Base-by-base conservation (phyloP, 352 stramenopile species). In the Peronospora destructor region DNA sequence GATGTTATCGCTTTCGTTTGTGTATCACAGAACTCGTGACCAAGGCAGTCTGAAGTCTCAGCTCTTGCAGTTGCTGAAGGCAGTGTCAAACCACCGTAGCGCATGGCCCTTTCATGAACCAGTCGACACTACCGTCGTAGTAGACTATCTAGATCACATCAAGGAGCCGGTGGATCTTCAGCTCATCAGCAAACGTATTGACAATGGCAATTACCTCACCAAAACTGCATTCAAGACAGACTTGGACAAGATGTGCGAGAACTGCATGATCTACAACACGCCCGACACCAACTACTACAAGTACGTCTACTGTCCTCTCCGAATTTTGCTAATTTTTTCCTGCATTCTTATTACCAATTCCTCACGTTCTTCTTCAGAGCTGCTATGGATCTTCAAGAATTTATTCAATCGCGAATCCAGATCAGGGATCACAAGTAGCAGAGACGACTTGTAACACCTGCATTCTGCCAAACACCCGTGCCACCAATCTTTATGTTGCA, bases 51-150 rank as follows among this genome's bases (percentile, higher is more conserved):
- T 81, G 35, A 96, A 86, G 56, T 85, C 78, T 16, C 84, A 92
- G 41, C 63, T 98, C 21, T 71, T 85, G 35, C 61, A 78, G 23
- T 68, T 98, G 14, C 77, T 95, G 41, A 92, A 91, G 38, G 85
- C 95, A 21, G 71, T 98, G 10, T 88, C 87, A 35, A 96, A 87
- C 51, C 92, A 98, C 61, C 87, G 96, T 32, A 97, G 93, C 52
- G 81, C 95, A 23, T 99, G 96, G 97, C 94, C 94, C 7, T 99
- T 99, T 65, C 87, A 96, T 28, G 94, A 98, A 57, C 96, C 97
- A 0, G 96, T 99, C 7, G 85, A 98, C 68, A 95, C 82, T 28
- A 86, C 62, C 37, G 79, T 97, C 42, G 96, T 98, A 2, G 76
- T 92, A 7, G 96, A 99, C 74, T 99, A 99, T 74, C 65, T 98